Evolutionary conservation across 768 basidiomycete species (phyloP), one percentile per base, ranked within the genome.

Genomic region (Naganishia vaughanmartiniae): DNA sequence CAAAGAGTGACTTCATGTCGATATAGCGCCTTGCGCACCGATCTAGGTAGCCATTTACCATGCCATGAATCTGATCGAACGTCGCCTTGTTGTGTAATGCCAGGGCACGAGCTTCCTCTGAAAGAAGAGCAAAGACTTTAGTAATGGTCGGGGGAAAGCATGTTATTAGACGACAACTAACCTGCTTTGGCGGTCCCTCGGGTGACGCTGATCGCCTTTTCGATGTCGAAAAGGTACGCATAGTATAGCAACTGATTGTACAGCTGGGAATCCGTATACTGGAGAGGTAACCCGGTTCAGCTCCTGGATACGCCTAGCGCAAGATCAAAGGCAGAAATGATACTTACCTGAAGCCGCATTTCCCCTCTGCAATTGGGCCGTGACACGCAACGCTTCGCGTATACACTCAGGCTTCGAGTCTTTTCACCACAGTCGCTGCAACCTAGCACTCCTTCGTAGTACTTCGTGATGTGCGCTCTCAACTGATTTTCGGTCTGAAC

Each of bases 331-430:
- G 15, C 7, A 19, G 1, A 19, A 51, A 15, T 19, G 10, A 12
- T 55, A 82, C 87, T 39, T 73, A 91, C 92, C 86, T 92, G 90
- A 71, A 90, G 89, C 19, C 86, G 74, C 68, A 93, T 89, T 21
- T 81, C 84, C 2, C 91, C 91, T 71, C 81, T 84, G 80, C 93
- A 95, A 12, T 85, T 87, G 7, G 76, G 75, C 33, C 80, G 82
- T 55, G 86, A 86, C 67, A 93, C 78, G 79, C 96, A 99, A 60
- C 89, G 84, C 36, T 88, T 86, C 7, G 92, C 93, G 79, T 93
- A 94, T 0, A 97, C 92, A 42, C 90, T 85, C 91, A 97, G 95
- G 85, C 89, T 90, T 24, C 96, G 85, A n/a, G 95, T 93, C 45
- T 90, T 86, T 71, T 87, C 85, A 11, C 87, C 87, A 77, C 96